Evolutionary conservation across 1,139 yeast genomes (phyloP).

Genomic region (Pichia sp.): DNA sequence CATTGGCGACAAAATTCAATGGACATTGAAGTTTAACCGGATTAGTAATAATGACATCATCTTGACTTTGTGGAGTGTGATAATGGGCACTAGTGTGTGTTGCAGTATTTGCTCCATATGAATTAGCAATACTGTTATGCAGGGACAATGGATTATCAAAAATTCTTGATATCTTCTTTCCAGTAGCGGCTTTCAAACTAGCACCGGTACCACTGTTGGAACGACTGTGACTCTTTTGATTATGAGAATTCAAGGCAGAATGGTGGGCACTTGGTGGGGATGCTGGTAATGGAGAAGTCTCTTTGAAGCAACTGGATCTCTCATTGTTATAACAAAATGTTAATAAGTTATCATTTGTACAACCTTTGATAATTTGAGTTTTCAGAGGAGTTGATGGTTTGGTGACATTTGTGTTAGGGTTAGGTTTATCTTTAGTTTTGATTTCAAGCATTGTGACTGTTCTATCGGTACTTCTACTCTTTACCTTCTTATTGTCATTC

Average conservation of each 20-base stretch:
- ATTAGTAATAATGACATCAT: conserved; percentile 33
- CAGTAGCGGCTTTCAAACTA: conserved; percentile 19
- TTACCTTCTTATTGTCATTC: conserved; percentile 51
- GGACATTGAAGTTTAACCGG: conserved; percentile 36
- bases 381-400: conserved; percentile 42
- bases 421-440: conserved; percentile 42
- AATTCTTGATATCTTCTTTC: conserved; percentile 20
- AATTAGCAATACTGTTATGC: neutral
- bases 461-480: conserved; percentile 49
- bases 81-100: too few relatives aligned
- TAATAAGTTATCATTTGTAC: conserved; percentile 59
- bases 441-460: conserved; percentile 60
- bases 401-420: neutral
- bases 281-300: neutral
- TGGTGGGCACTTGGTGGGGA: too few relatives aligned
- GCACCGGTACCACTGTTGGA: conserved; percentile 1
- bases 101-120: too few relatives aligned
- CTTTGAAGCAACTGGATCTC: conserved; percentile 2
- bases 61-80: conserved; percentile 8
- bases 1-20: conserved; percentile 32
- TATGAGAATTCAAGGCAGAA: too few relatives aligned
- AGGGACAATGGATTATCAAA: conserved; percentile 15
- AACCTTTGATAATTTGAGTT: conserved; percentile 60
- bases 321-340: conserved; percentile 52
- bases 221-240: neutral